Evolutionary conservation across 306 rosid genomes (phyloP), one percentile per base, ranked within the genome.

Genomic region (Quercus gilva): DNA sequence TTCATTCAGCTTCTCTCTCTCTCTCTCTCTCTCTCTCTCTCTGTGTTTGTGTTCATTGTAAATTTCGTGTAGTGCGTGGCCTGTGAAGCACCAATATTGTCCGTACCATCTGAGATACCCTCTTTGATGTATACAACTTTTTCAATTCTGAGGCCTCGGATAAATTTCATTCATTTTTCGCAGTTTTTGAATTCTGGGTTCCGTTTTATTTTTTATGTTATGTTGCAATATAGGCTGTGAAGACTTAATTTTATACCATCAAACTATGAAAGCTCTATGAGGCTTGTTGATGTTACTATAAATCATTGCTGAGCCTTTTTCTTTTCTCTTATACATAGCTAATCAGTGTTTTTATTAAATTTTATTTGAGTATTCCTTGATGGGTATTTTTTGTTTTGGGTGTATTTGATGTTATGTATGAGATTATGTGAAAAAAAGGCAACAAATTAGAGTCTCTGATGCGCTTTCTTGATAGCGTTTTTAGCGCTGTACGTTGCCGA

Each of bases 401-500:
- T 2, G 3, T 21, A 5, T 5, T 1, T 20, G 2, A 0, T 8
- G 45, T 41, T 41, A 41, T 8, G 12, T 41, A 41, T 0, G 45
- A 41, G 45, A 0, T 41, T 41, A 41, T 35, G 2, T 5, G 28
- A 17, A 77, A 7, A 1, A 37, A 41, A 85, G 98, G 98, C 97
- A 92, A 94, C 87, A 90, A 92, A 76, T 92, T 94, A 94, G 98
- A 94, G 98, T 94, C 98, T 86, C 97, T 92, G 94, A 82, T 75
- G 81, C 90, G 84, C 91, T 86, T 20, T 18, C 26, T 78, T 65
- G 1, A 43, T 92, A 87, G 92, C 63, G 94, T 18, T 18, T 25
- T 76, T 88, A 87, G 98, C 83, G 98, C 98, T 94, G 87, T 89
- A 92, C 97, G 96, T 92, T 94, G 98, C 98, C 97, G 17, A 94